Conservation (phyloP, 2,329 filamentous ascomycete species). For the Periconia sp. region DNA sequence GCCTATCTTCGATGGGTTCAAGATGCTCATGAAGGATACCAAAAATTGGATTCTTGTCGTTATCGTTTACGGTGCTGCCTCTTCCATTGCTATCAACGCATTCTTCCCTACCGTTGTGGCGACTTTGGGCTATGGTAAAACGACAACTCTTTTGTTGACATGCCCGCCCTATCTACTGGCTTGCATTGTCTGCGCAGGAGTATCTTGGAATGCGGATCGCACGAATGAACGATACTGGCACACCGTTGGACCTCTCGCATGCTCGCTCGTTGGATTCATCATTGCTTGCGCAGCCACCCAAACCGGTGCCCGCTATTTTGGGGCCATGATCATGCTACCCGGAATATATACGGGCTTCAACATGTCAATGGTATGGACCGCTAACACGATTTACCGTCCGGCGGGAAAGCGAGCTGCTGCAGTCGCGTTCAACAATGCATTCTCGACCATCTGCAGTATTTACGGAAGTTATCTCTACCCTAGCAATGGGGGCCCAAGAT, state of each 20-base stretch:
- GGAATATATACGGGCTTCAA: constrained; percentile 11
- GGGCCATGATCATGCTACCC: constrained; percentile 5
- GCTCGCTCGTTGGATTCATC: constrained; percentile 57
- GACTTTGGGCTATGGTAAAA: constrained; percentile 60
- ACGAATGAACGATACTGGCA: constrained; percentile 47
- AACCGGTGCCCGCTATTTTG: constrained; percentile 46
- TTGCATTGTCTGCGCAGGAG: constrained; percentile 22
- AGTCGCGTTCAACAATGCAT: constrained; percentile 60
- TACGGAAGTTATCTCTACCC: too few species aligned
- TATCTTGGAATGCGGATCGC: constrained; percentile 49
- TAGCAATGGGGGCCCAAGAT: too few species aligned
- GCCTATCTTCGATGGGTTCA: constrained; percentile 45
- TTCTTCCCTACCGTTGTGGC: constrained; percentile 67
- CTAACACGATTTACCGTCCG: constrained; percentile 50
- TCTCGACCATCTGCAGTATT: constrained; percentile 5
- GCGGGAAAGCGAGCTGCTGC: constrained; percentile 63
- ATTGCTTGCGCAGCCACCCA: constrained; percentile 61
- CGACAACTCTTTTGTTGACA: constrained; percentile 60
- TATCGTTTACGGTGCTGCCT: constrained; percentile 50
- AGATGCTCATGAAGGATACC: constrained; percentile 53
- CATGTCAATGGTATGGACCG: constrained; percentile 11
- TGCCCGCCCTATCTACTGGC: constrained; percentile 55
- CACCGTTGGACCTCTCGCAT: constrained; percentile 51
- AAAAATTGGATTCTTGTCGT: constrained; percentile 6
- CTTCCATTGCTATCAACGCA: constrained; percentile 58